Evolutionary conservation across 306 rosid genomes (phyloP).

Genomic region (Sicyos edulis): DNA sequence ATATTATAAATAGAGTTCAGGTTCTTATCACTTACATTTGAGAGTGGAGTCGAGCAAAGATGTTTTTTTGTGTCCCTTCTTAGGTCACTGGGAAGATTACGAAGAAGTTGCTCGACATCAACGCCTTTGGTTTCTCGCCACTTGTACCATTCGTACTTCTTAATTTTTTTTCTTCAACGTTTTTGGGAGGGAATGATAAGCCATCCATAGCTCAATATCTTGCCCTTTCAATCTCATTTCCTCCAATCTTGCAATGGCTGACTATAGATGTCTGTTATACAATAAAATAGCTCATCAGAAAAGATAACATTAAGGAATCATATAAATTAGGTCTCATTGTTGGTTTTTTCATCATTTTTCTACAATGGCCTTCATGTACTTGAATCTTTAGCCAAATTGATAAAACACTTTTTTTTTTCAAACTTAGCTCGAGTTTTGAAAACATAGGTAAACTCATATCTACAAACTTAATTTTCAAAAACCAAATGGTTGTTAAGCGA

Average conservation of each 20-base stretch:
- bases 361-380: no score
- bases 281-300: not conserved
- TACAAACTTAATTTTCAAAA: no score
- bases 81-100: slow-evolving; percentile 14
- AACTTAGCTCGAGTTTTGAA: no score
- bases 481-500: no score
- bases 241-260: slow-evolving; percentile 52
- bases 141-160: slow-evolving; percentile 10
- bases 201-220: slow-evolving; percentile 29
- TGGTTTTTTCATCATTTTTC: no score
- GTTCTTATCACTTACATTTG: slow-evolving; percentile 29
- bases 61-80: slow-evolving; percentile 34
- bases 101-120: slow-evolving; percentile 8
- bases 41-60: slow-evolving; percentile 50
- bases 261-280: slow-evolving; percentile 53
- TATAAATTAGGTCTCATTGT: no score
- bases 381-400: no score
- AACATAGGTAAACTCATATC: no score
- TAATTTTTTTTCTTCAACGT: slow-evolving; percentile 14
- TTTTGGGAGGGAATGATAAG: slow-evolving; percentile 7
- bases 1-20: no score
- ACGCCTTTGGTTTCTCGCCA: slow-evolving; percentile 18
- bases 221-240: slow-evolving; percentile 22
- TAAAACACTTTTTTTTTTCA: no score
- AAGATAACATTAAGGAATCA: no score